Evolutionary conservation across 371 early-diverging fungal species (phyloP).

Genomic region (Mucor lusitanicus): DNA sequence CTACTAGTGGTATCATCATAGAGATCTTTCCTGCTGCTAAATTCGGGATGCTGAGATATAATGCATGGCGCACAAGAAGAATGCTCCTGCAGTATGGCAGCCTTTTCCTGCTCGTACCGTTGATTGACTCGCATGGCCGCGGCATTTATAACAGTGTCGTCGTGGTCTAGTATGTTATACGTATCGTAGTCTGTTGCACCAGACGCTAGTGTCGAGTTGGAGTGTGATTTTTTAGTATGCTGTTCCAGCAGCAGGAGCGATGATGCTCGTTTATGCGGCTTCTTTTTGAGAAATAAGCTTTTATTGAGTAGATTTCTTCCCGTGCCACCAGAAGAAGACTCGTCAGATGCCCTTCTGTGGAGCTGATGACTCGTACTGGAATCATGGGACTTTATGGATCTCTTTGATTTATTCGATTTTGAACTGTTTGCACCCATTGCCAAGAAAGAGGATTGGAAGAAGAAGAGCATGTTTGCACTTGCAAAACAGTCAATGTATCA

Average conservation of each 20-base stretch:
- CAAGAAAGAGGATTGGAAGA: background rate
- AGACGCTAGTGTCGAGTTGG: background rate
- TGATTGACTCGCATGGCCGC: background rate
- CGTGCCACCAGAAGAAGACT: background rate
- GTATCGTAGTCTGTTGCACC: background rate
- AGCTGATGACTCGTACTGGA: background rate
- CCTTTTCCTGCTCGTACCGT: background rate
- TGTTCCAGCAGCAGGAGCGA: background rate
- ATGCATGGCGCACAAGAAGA: slow-evolving; percentile 6
- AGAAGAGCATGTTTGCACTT: background rate
- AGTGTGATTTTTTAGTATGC: background rate
- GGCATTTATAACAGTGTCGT: background rate
- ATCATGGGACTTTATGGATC: background rate
- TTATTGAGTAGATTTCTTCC: background rate
- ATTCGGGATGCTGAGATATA: background rate
- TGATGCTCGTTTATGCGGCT: background rate
- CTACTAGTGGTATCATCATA: background rate
- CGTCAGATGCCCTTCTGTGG: background rate
- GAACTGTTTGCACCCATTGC: background rate
- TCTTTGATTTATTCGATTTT: background rate
- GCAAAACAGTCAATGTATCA: background rate
- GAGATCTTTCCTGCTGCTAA: background rate
- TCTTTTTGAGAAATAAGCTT: background rate
- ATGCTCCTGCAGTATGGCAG: background rate
- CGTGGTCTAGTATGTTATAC: background rate